A percentile compares a stretch with the other conserved stretches of the same genome.
These are phyloP conservation scores for Termitomyces bulborhizus DNA, from an alignment of 768 basidiomycete genomes.

Conservation along the genomic window DNA sequence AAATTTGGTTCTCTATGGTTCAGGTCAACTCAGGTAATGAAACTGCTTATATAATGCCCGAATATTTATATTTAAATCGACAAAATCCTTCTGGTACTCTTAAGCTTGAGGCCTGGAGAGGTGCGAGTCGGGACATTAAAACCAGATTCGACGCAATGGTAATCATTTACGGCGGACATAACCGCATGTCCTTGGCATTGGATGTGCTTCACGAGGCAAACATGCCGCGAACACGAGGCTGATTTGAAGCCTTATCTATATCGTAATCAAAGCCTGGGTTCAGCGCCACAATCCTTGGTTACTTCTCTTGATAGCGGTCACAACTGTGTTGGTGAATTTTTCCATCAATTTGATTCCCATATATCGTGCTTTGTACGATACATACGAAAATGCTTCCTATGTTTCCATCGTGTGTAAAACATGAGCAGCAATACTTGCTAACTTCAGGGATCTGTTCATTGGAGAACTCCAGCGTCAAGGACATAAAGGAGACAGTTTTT, in stretches of 20 bases:
- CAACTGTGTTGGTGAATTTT: neutral
- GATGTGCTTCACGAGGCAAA: neutral
- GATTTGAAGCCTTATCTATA: slow-evolving; percentile 8
- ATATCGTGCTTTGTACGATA: neutral
- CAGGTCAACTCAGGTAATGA: neutral
- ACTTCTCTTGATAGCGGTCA: neutral
- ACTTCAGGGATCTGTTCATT: too few relatives aligned
- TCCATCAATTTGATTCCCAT: too few relatives aligned
- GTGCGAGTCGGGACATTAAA: slow-evolving; percentile 7
- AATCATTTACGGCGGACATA: neutral
- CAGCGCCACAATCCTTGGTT: slow-evolving; percentile 8
- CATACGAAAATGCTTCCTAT: neutral
- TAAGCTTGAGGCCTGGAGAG: neutral
- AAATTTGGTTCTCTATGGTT: neutral
- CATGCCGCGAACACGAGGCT: slow-evolving; percentile 10
- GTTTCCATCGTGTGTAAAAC: neutral
- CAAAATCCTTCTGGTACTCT: neutral
- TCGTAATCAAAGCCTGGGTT: slow-evolving; percentile 2
- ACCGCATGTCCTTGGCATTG: slow-evolving; percentile 5
- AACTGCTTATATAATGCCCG: neutral
- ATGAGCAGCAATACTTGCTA: too few relatives aligned
- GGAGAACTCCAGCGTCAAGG: too few relatives aligned
- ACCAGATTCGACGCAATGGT: neutral
- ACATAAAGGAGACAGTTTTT: too few relatives aligned
- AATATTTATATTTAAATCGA: neutral